Conservation (phyloP, 2,329 filamentous ascomycete genomes). For the Colletotrichum orbiculare region DNA sequence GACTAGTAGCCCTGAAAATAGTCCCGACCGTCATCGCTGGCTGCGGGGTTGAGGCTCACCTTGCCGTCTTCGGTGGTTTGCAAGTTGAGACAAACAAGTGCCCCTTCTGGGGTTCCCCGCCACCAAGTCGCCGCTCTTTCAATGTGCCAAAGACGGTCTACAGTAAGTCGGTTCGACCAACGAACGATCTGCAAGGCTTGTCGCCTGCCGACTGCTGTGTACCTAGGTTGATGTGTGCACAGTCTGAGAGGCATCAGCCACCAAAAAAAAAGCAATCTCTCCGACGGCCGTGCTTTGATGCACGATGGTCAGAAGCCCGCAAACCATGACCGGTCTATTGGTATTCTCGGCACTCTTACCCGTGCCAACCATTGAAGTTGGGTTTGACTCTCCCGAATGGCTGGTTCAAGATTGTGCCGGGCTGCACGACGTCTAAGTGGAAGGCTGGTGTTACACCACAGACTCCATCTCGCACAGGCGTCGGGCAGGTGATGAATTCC, state of each 20-base stretch:
- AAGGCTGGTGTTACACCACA: neutral
- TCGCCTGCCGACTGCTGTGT: conserved; percentile 21
- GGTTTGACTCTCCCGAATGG: neutral
- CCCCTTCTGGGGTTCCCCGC: conserved; percentile 22
- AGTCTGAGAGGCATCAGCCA: conserved; percentile 19
- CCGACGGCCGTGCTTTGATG: conserved; percentile 12
- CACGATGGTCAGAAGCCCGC: neutral
- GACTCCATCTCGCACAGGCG: neutral
- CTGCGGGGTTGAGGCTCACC: conserved; percentile 14
- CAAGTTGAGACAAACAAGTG: conserved; percentile 9
- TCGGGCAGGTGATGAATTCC: neutral
- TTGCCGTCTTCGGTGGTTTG: conserved; percentile 2
- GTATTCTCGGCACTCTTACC: neutral
- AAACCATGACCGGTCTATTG: neutral
- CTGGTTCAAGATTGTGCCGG: neutral
- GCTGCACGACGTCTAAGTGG: neutral
- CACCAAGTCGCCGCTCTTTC: conserved; percentile 6
- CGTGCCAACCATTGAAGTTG: neutral
- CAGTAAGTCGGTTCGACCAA: conserved; percentile 15
- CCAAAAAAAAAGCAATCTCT: conserved; percentile 2
- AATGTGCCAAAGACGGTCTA: conserved; percentile 4
- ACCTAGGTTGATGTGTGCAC: neutral
- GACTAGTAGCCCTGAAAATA: neutral
- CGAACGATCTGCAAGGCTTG: conserved; percentile 4
- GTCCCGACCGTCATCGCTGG: neutral